Evolutionary conservation across 2,329 filamentous ascomycete genomes (phyloP).

Genomic region (Dactylellina sp.): DNA sequence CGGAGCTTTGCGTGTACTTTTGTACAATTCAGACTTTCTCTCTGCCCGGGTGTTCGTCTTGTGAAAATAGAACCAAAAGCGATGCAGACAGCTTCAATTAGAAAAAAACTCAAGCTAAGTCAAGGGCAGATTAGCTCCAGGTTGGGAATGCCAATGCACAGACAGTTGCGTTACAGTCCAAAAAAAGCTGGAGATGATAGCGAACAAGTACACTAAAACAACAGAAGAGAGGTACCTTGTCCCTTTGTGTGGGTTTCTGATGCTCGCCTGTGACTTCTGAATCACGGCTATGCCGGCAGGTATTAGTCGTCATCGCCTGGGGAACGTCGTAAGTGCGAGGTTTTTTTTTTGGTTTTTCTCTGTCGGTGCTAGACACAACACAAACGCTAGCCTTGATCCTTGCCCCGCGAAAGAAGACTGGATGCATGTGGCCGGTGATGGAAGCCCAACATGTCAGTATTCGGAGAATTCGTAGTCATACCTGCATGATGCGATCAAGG

Average conservation of each 20-base stretch:
- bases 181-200: too few relatives aligned
- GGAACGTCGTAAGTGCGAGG: slow-evolving; percentile 6
- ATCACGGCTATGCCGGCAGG: slow-evolving; percentile 46
- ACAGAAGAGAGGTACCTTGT: background rate
- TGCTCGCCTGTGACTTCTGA: slow-evolving; percentile 17
- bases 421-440: background rate
- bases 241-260: background rate
- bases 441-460: background rate
- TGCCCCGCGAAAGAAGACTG: background rate
- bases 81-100: slow-evolving; percentile 30
- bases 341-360: background rate
- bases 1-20: slow-evolving; percentile 11
- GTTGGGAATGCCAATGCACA: too few relatives aligned
- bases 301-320: slow-evolving; percentile 39
- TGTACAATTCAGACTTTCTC: slow-evolving; percentile 11
- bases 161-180: slow-evolving; percentile 4
- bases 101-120: too few relatives aligned
- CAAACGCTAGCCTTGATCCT: slow-evolving; percentile 49
- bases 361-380: slow-evolving; percentile 24
- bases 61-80: slow-evolving; percentile 54
- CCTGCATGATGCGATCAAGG: slow-evolving; percentile 28
- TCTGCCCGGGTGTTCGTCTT: slow-evolving; percentile 32
- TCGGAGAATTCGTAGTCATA: slow-evolving; percentile 54
- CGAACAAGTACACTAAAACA: background rate
- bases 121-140: too few relatives aligned